phyloP scores from a whole-genome alignment of 768 basidiomycete species.

The Xerocomellus amylosporus region DNA sequence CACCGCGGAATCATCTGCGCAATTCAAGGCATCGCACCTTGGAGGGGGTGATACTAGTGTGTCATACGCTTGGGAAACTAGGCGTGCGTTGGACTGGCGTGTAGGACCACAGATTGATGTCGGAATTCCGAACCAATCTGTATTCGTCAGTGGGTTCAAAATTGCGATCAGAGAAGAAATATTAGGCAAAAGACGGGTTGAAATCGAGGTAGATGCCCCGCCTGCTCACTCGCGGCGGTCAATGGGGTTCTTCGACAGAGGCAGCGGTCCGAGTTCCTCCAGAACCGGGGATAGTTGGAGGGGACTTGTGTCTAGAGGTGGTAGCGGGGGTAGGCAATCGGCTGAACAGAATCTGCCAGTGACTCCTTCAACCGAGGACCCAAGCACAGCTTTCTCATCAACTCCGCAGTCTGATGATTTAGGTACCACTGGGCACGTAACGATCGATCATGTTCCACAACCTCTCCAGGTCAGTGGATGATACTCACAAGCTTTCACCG shows the following conservation, averaged over 20 bases:
- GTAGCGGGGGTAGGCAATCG: not conserved
- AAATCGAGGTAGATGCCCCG: conserved; percentile 1
- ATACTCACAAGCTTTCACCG: no score
- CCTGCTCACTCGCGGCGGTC: not conserved
- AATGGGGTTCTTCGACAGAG: not conserved
- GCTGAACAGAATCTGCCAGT: not conserved
- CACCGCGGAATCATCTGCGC: not conserved
- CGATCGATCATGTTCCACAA: conserved; percentile 2
- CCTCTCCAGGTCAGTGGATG: not conserved
- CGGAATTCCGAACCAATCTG: conserved; percentile 15
- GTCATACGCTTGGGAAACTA: conserved; percentile 17
- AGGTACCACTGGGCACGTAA: not conserved
- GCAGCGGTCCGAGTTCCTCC: not conserved
- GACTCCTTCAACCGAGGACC: not conserved
- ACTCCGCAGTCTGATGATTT: not conserved
- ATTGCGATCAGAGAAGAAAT: conserved; percentile 7
- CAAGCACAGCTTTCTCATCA: not conserved
- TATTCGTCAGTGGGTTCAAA: conserved; percentile 26
- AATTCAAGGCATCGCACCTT: conserved; percentile 15
- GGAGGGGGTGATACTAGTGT: conserved; percentile 2
- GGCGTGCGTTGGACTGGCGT: conserved; percentile 9
- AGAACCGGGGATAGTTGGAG: not conserved
- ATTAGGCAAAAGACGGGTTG: conserved; percentile 2
- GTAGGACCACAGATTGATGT: conserved; percentile 1
- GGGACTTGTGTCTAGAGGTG: not conserved